Percentiles rank a stretch among this genome's conserved stretches.
These are phyloP conservation scores for Peronospora farinosa DNA, from an alignment of 352 stramenopile species.

Conservation along the genomic window DNA sequence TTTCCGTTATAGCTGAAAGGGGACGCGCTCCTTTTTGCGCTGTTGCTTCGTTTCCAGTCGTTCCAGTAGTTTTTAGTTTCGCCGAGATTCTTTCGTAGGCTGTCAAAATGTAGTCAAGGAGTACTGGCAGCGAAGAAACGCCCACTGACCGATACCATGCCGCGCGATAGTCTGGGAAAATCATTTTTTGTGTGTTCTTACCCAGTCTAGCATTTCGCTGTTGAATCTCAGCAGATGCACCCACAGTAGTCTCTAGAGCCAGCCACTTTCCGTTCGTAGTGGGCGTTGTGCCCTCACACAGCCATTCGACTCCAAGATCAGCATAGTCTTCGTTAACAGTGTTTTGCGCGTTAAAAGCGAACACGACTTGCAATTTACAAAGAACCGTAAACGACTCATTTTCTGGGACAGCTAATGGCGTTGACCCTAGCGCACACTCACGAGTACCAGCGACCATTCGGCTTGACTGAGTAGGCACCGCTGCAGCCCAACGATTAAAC, in stretches of 20 bases:
- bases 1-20: slow-evolving; percentile 33
- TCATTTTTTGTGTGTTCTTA: slow-evolving; percentile 47
- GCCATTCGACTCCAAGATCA: slow-evolving; percentile 63
- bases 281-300: slow-evolving; percentile 45
- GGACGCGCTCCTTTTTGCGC: neutral
- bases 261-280: slow-evolving; percentile 58
- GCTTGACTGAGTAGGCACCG: slow-evolving; percentile 20
- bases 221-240: slow-evolving; percentile 62
- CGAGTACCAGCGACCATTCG: slow-evolving; percentile 46
- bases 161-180: slow-evolving; percentile 34
- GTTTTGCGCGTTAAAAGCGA: slow-evolving; percentile 63
- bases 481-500: slow-evolving; percentile 49
- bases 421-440: slow-evolving; percentile 37
- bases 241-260: slow-evolving; percentile 45
- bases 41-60: neutral
- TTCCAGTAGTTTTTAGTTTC: slow-evolving; percentile 1
- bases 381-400: slow-evolving; percentile 35
- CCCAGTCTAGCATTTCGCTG: slow-evolving; percentile 60
- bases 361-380: slow-evolving; percentile 66
- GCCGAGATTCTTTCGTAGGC: slow-evolving; percentile 35
- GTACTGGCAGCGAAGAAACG: slow-evolving; percentile 39
- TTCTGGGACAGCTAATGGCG: slow-evolving; percentile 36
- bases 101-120: slow-evolving; percentile 62
- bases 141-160: slow-evolving; percentile 56
- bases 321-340: slow-evolving; percentile 51